These are phyloP conservation scores for Arthrobotrys megalospora DNA, from an alignment of 2,329 filamentous ascomycete species.

Conservation along the genomic window DNA sequence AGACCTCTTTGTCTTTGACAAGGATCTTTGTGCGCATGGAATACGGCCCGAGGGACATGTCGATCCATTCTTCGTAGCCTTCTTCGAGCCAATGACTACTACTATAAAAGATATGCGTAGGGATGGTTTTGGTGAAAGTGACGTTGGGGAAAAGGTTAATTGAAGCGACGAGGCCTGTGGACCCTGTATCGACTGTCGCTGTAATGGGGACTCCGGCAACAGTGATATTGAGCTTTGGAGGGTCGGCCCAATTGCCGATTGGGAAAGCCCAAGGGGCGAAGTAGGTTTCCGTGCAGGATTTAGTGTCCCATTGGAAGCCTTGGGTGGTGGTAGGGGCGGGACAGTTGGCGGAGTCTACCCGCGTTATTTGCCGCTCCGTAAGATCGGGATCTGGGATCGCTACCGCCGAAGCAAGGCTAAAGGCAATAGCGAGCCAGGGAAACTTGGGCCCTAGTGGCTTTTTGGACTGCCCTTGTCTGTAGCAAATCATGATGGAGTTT, in stretches of 20 bases:
- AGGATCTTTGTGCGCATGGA: slow-evolving; percentile 47
- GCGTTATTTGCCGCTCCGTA: slow-evolving; percentile 22
- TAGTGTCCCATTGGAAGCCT: slow-evolving; percentile 41
- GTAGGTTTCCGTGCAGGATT: slow-evolving; percentile 33
- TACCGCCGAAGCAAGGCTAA: slow-evolving; percentile 19
- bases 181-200: slow-evolving; percentile 46
- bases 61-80: slow-evolving; percentile 57
- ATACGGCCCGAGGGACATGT: slow-evolving; percentile 49
- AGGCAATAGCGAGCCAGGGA: neutral
- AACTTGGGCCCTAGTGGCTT: slow-evolving; percentile 15
- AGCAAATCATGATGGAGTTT: neutral
- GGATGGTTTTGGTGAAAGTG: slow-evolving; percentile 37
- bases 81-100: slow-evolving; percentile 59
- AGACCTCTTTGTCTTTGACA: slow-evolving; percentile 46
- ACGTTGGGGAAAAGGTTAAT: slow-evolving; percentile 38
- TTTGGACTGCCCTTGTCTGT: neutral
- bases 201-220: slow-evolving; percentile 42
- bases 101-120: slow-evolving; percentile 46
- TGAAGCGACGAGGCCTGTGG: slow-evolving; percentile 41
- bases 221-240: slow-evolving; percentile 44
- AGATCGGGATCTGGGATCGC: neutral
- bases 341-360: slow-evolving; percentile 4
- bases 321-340: slow-evolving; percentile 18
- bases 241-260: slow-evolving; percentile 34
- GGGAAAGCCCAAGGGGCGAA: slow-evolving; percentile 39